Evolutionary conservation across 495 filamentous ascomycete genomes (phyloP), one percentile per base, ranked within the genome.

Genomic region (Aspergillus homomorphus): DNA sequence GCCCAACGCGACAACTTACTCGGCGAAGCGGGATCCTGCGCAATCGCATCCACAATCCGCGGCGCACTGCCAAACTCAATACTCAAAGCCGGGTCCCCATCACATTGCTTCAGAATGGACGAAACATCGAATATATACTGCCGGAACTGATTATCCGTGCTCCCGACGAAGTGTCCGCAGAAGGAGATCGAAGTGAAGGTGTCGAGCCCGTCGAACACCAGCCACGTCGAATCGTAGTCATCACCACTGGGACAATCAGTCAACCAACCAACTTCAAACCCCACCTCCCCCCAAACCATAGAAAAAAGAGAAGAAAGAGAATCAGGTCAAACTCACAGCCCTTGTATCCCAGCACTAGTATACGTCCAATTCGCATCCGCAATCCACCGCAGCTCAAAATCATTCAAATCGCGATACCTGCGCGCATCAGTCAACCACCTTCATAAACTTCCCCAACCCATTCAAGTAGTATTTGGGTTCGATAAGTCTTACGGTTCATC

Each of bases 61-160:
- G 82, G 73, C 44, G 80, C 80, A 59, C 78, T 87, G 51, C 78
- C 83, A 64, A 83, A 89, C 53, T 82, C 76, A 56, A 82, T 79
- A 50, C 69, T 79, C 57, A 80, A 62, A 16, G 61, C 63, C 3
- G 80, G 74, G 21, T 68, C 62, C 0, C 54, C 62, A 5, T 71
- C 65, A 71, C 84, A 89, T 1, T 61, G 61, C 8, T 53, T 60
- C 16, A 88, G 55, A 9, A 79, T 70, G 21, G 76, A 63, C 1
- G 85, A 82, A 5, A 89, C 75, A 45, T 90, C 79, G 58, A 89
- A 89, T n/a, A 78, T 75, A 62, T 85, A 90, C 60, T 89, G 86
- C 4, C 86, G 82, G 60, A 89, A 90, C 66, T 90, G 87, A 59
- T 89, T 90, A 64, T 87, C 79, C 0, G 87, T 88, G 2, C 77